Conservation (phyloP, 805 yeast genomes). For the Candida tallmaniae region DNA sequence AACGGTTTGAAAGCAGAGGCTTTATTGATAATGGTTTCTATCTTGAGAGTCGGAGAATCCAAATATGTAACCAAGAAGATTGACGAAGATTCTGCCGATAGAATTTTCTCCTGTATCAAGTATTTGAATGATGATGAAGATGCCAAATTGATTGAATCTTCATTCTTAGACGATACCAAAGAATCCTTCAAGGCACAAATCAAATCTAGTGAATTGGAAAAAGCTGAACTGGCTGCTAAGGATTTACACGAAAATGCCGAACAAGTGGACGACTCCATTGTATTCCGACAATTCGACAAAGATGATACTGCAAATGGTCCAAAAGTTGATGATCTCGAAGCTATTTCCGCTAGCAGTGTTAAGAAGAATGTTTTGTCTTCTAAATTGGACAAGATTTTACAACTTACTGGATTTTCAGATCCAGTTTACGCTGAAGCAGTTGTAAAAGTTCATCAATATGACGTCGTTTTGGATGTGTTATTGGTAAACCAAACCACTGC, state of each 20-base stretch:
- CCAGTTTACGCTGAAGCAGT: constrained; percentile 98
- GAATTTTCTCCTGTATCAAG: constrained; percentile 83
- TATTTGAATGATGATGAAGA: constrained; percentile 66
- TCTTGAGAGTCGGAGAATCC: constrained; percentile 82
- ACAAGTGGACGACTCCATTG: constrained; percentile 72
- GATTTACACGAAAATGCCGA: constrained; percentile 61
- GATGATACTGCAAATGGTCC: constrained; percentile 15
- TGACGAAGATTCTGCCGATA: constrained; percentile 96
- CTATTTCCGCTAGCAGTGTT: constrained; percentile 45
- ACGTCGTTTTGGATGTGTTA: constrained; percentile 89
- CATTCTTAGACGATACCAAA: constrained; percentile 84
- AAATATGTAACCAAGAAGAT: constrained; percentile 64
- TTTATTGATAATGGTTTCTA: constrained; percentile 84
- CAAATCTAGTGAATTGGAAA: constrained; percentile 53
- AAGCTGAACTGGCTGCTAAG: constrained; percentile 51
- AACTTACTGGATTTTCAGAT: constrained; percentile 96
- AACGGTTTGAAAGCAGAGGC: constrained; percentile 95
- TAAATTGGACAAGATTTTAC: constrained; percentile 82
- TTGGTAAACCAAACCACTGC: constrained; percentile 90
- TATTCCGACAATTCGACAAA: constrained; percentile 72
- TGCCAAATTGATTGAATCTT: constrained; percentile 48
- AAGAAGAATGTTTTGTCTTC: constrained; percentile 63
- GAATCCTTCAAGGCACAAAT: constrained; percentile 76
- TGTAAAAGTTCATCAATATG: constrained; percentile 93
- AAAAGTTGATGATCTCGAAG: constrained; percentile 50